These are phyloP conservation scores for Streptanthus diversifolius DNA, from an alignment of 345 rosid species.

Conservation along the genomic window DNA sequence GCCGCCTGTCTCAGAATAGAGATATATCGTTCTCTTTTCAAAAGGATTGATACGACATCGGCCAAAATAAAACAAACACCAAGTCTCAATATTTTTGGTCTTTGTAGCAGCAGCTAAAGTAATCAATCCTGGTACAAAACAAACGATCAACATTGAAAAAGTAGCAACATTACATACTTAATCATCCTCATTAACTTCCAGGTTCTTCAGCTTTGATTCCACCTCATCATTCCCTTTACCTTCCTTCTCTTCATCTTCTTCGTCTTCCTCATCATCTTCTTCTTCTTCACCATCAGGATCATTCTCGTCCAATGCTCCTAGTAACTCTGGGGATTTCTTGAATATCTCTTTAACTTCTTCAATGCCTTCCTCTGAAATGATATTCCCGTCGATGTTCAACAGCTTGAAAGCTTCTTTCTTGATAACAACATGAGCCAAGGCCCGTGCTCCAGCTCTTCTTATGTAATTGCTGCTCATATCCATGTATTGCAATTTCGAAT, in stretches of 20 bases:
- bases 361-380: slow-evolving; percentile 78
- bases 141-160: neutral
- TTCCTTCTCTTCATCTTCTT: slow-evolving; percentile 46
- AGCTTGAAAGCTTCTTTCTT: slow-evolving; percentile 59
- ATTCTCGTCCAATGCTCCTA: slow-evolving; percentile 75
- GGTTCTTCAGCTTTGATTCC: slow-evolving; percentile 69
- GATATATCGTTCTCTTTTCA: neutral
- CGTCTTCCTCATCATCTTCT: slow-evolving; percentile 47
- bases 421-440: slow-evolving; percentile 55
- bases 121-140: slow-evolving; percentile 11
- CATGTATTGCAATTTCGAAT: slow-evolving; percentile 47
- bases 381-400: slow-evolving; percentile 69
- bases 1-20: neutral
- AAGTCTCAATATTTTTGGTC: neutral
- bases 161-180: slow-evolving; percentile 23
- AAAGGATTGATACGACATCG: neutral
- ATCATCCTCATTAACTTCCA: slow-evolving; percentile 52
- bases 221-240: slow-evolving; percentile 47
- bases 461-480: slow-evolving; percentile 58
- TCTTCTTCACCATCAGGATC: slow-evolving; percentile 79
- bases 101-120: slow-evolving; percentile 14
- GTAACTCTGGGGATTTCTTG: slow-evolving; percentile 58
- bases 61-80: neutral
- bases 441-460: slow-evolving; percentile 68
- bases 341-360: slow-evolving; percentile 74